A percentile compares a stretch with the other conserved stretches of the same genome.
These are phyloP conservation scores for Castanea crenata DNA, from an alignment of 306 rosid genomes.

Conservation along the genomic window DNA sequence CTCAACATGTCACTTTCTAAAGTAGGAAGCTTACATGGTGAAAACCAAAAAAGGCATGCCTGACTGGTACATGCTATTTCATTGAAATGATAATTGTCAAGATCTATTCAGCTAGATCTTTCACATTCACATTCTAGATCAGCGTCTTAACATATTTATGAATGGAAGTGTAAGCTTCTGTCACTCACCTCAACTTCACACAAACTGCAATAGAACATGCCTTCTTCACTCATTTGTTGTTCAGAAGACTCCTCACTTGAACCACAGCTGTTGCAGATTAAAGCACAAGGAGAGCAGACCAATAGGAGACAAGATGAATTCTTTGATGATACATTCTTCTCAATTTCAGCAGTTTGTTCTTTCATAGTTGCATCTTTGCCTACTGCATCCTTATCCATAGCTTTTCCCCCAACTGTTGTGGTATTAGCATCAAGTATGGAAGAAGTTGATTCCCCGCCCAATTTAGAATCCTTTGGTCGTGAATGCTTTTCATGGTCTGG, in stretches of 20 bases:
- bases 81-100: slow-evolving; percentile 10
- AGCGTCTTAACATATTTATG: not conserved
- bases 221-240: slow-evolving; percentile 78
- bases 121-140: not conserved
- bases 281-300: slow-evolving; percentile 76
- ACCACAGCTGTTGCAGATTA: slow-evolving; percentile 47
- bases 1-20: slow-evolving; percentile 6
- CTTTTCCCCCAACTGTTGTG: slow-evolving; percentile 52
- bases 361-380: slow-evolving; percentile 51
- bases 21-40: slow-evolving; percentile 1
- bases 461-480: slow-evolving; percentile 51
- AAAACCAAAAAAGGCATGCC: slow-evolving; percentile 18
- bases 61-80: slow-evolving; percentile 5
- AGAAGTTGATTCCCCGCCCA: slow-evolving; percentile 64
- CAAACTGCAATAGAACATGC: slow-evolving; percentile 96
- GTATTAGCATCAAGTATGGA: slow-evolving; percentile 59
- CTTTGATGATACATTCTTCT: slow-evolving; percentile 37
- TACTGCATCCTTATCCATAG: slow-evolving; percentile 49
- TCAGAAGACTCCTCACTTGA: slow-evolving; percentile 63
- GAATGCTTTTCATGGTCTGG: slow-evolving; percentile 51
- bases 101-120: not conserved
- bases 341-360: slow-evolving; percentile 31
- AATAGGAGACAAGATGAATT: slow-evolving; percentile 46
- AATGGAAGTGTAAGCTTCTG: not conserved
- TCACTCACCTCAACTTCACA: slow-evolving; percentile 96